Evolutionary conservation across 2,329 filamentous ascomycete species (phyloP), one percentile per base, ranked within the genome.

Genomic region (Davidsoniella virescens): DNA sequence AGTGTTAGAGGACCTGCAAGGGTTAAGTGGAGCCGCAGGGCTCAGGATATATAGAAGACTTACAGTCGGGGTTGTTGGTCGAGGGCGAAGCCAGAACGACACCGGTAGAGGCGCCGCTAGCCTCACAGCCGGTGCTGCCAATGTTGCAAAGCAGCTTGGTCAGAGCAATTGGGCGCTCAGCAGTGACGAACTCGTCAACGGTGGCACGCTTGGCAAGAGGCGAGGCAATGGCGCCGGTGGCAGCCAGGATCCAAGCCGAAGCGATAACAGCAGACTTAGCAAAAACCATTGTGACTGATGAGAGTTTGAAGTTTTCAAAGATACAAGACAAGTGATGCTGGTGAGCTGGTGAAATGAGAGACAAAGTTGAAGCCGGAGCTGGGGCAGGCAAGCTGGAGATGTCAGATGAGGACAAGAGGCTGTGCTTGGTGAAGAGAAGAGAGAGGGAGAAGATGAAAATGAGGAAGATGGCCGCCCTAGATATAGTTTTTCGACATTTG

Each of bases 21-120:
- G 10, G 14, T 49, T 20, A 10, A 20, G 47, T 39, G 42, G 38
- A 49, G 46, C 47, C 47, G 38, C 20, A 49, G 36, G 42, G 47
- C 42, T 42, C 20, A 18, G 33, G 14, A 3, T 2, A 3, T 2
- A 16, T 33, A 29, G 14, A 26, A 39, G 38, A 61, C 71, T 65
- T 63, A 78, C 75, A 80, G 57, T 77, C 66, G 4, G 76, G 77
- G 47, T 72, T 64, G 14, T 56, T 55, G 36, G 64, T 72, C 54
- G 70, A 73, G 3, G 77, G 77, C 40, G 70, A 72, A 14, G 77
- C 77, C 57, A 80, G 64, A 14, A 80, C 72, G 33, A 72, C 59
- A 2, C 76, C 76, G 1, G 69, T 59, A 33, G 59, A 62, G 4
- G 69, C 73, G 2, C 70, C 71, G 8, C 60, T 53, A 14, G 68